Evolutionary conservation across 163 green algal genomes (phyloP), one percentile per base, ranked within the genome.

Genomic region (Chlamydomonas reinhardtii): DNA sequence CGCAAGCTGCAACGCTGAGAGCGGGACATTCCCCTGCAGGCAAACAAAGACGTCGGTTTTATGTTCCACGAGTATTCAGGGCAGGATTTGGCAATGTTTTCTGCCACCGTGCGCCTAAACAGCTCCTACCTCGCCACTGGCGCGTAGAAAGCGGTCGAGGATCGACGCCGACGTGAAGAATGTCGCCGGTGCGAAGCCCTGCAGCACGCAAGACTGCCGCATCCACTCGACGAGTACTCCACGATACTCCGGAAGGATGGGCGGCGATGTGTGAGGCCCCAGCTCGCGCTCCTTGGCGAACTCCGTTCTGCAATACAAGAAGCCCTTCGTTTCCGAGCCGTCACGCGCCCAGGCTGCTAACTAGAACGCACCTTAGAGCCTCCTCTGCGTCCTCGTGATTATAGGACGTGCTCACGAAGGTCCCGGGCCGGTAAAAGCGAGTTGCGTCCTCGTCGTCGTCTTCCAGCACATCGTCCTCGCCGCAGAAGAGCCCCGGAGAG

Each of bases 71-170:
- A 24, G 3, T 12, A 25, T 6, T 39, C 1, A 72, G n/a, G 6
- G n/a, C 19, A 15, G 19, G 15, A n/a, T n/a, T 20, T 72, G n/a
- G 62, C 24, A 32, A 25, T 25, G 3, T 24, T 25, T 69, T 24
- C 24, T 24, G 22, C 8, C 62, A 69, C 3, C 4, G 4, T 11
- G n/a, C 19, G n/a, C 15, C 12, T n/a, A n/a, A n/a, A 39, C 14
- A 72, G 22, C 0, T 25, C 70, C 59, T 29, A 86, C 80, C 70
- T 86, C 80, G 16, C 54, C 70, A 1, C 27, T 59, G 35, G 56
- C 27, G 15, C 80, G 80, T 0, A 79, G 25, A 34, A 86, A 86
- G 20, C 80, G 52, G n/a, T 86, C 80, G 17, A 86, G 54, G 6
- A 86, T 16, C 25, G 70, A 71, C 20, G 64, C 70, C 11, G 80